These are phyloP conservation scores for Ceratobasidium sp. DNA, from an alignment of 1,284 basidiomycete genomes.

Conservation along the genomic window DNA sequence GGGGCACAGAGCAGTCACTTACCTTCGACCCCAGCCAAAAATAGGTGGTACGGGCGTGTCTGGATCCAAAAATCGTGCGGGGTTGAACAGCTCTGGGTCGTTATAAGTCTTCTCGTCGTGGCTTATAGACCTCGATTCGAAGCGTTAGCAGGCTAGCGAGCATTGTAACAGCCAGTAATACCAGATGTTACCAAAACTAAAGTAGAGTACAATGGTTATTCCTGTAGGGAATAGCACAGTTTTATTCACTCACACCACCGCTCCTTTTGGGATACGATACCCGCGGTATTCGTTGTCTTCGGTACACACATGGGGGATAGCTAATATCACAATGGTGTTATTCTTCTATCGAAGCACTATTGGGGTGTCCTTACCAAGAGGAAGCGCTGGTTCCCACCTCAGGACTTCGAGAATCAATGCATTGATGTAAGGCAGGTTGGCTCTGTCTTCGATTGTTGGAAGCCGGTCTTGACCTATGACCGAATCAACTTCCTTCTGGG, in stretches of 20 bases:
- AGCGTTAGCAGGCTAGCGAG: slow-evolving; percentile 40
- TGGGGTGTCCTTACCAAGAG: background rate
- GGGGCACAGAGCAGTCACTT: background rate
- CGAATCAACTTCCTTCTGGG: slow-evolving; percentile 42
- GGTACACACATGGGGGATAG: slow-evolving; percentile 49
- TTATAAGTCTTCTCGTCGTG: slow-evolving; percentile 56
- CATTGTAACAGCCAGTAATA: slow-evolving; percentile 43
- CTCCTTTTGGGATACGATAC: slow-evolving; percentile 52
- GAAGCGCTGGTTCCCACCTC: slow-evolving; percentile 39
- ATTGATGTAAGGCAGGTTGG: slow-evolving; percentile 40
- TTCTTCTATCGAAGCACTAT: background rate
- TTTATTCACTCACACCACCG: slow-evolving; percentile 16
- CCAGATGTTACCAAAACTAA: slow-evolving; percentile 58
- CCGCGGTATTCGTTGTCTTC: slow-evolving; percentile 51
- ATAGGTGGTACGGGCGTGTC: slow-evolving; percentile 14
- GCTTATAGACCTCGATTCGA: slow-evolving; percentile 56
- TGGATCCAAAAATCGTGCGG: slow-evolving; percentile 53
- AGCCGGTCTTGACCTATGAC: slow-evolving; percentile 38
- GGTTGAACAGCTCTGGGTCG: slow-evolving; percentile 56
- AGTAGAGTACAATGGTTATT: slow-evolving; percentile 42
- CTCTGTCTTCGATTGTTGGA: slow-evolving; percentile 39
- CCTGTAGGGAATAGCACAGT: background rate
- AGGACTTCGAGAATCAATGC: slow-evolving; percentile 41
- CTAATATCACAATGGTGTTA: slow-evolving; percentile 39
- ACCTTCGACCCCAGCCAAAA: slow-evolving; percentile 24